Evolutionary conservation across 164 flowering plant genomes (phyloP).

Genomic region (Kalanchoe fedtschenkoi): DNA sequence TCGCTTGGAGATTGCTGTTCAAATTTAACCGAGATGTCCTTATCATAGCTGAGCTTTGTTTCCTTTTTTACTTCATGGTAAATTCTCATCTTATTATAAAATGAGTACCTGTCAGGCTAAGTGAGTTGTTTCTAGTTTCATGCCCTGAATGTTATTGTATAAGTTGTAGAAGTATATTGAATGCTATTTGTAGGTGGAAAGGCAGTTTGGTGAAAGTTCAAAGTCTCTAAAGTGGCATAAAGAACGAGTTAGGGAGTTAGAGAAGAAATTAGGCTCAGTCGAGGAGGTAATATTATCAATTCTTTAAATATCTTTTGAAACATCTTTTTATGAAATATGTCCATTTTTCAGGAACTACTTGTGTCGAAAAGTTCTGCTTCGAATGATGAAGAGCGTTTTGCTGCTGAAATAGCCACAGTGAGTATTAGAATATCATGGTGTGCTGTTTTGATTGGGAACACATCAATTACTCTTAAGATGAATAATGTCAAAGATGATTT

Average conservation of each 20-base stretch:
- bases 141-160: not conserved
- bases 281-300: constrained; percentile 44
- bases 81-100: not conserved
- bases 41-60: not conserved
- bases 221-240: constrained; percentile 50
- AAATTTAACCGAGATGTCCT: not conserved
- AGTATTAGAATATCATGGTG: constrained; percentile 13
- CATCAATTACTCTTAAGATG: not conserved
- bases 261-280: constrained; percentile 42
- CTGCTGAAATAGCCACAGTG: constrained; percentile 74
- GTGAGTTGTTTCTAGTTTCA: not conserved
- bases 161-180: not conserved
- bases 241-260: constrained; percentile 66
- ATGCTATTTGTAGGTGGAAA: constrained; percentile 41
- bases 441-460: not conserved
- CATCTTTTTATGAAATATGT: constrained; percentile 7
- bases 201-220: constrained; percentile 47
- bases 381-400: constrained; percentile 46
- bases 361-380: constrained; percentile 55
- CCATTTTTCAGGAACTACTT: constrained; percentile 44
- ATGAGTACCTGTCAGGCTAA: not conserved
- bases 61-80: not conserved
- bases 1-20: not conserved
- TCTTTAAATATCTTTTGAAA: constrained; percentile 1
- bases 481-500: not conserved